Evolutionary conservation across 2,329 filamentous ascomycete species (phyloP), one percentile per base, ranked within the genome.

Genomic region (Aspergillus sojae): DNA sequence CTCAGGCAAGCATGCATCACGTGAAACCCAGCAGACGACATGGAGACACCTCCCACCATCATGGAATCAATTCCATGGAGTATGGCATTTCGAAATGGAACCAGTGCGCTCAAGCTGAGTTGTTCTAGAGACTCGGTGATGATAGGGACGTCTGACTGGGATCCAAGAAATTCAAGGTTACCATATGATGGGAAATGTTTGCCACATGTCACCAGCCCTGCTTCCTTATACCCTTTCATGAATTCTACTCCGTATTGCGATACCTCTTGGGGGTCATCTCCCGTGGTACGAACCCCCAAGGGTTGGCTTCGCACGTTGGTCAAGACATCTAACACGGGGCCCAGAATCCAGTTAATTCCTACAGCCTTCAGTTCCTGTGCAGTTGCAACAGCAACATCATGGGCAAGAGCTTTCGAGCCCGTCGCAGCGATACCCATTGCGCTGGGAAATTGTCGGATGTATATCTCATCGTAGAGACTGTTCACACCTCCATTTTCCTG

Each of bases 401-500:
- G 96, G 6, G 94, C 92, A 60, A 98, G 82, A 12, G 95, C 88
- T 41, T 89, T 89, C 12, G 90, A 94, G 28, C 94, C 93, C 5
- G 94, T 93, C 26, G 95, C 95, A n/a, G 94, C 93, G 65, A 97
- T 86, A 14, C 94, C 94, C 94, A 99, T 98, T 66, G 94, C 92
- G 73, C 94, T 97, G 10, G 95, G 95, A 70, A 97, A 99, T 76
- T 98, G 95, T 68, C 93, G 93, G 70, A 98, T 94, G 75, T 94
- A 95, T 73, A 95, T 92, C 71, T 97, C 93, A 76, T 98, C 94
- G 73, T 96, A 97, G 2, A 98, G 85, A 79, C 93, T 97, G 81
- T 97, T 98, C 77, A 97, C 94, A 3, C 94, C 94, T 67, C 95
- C 95, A 87, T 99, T 98, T 78, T 99, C 95, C 76, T 99, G 95